Evolutionary conservation across 345 rosid genomes (phyloP).

Genomic region (Brassica rapa): DNA sequence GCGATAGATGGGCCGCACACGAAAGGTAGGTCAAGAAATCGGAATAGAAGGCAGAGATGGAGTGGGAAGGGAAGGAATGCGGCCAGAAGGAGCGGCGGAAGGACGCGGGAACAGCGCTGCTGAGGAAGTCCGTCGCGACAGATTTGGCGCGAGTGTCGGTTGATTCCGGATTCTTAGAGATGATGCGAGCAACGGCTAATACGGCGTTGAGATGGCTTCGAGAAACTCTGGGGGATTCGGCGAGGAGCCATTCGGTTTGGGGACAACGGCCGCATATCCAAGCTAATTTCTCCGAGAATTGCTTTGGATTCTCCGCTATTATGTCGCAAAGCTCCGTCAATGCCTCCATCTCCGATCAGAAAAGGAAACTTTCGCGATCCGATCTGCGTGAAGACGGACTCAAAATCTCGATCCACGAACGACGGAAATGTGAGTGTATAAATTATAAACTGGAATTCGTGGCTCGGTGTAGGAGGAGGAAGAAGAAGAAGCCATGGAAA

Average conservation of each 20-base stretch:
- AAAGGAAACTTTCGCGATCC: conserved; percentile 17
- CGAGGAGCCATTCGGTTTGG: conserved; percentile 59
- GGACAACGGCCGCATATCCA: conserved; percentile 97
- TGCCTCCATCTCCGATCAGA: conserved; percentile 63
- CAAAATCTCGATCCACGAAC: conserved; percentile 30
- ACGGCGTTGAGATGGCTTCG: conserved; percentile 89
- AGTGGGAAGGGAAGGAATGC: conserved; percentile 57
- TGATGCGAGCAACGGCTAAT: conserved; percentile 75
- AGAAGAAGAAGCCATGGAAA: conserved; percentile 29
- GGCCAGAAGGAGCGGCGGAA: conserved; percentile 86
- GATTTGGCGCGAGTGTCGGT: conserved; percentile 62
- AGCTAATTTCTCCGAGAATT: conserved; percentile 73
- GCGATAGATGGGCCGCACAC: conserved; percentile 49
- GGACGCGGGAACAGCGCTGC: conserved; percentile 67
- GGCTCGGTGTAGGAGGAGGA: conserved; percentile 12
- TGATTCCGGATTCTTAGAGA: conserved; percentile 55
- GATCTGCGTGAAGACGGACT: conserved; percentile 36
- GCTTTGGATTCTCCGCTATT: conserved; percentile 68
- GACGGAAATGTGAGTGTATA: conserved; percentile 12
- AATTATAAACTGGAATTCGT: neutral
- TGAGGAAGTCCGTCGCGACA: conserved; percentile 64
- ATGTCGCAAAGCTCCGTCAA: conserved; percentile 86
- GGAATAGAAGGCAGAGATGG: conserved; percentile 57
- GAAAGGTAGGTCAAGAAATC: conserved; percentile 71
- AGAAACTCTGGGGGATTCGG: conserved; percentile 76